phyloP scores from a whole-genome alignment of 73 alveolate species.

The Durusdinium trenchii region DNA sequence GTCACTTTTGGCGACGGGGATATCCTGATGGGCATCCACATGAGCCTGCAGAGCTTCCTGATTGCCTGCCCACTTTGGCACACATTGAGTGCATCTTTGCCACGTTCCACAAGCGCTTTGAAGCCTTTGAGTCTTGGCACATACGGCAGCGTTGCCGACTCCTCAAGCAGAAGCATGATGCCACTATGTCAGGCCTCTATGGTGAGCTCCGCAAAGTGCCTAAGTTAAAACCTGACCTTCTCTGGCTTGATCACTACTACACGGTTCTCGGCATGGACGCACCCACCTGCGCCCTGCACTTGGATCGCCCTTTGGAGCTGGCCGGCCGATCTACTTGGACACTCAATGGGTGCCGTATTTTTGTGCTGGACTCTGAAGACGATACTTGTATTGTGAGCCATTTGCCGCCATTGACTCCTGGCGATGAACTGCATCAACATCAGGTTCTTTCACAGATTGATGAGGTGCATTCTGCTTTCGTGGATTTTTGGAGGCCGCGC shows the following conservation, averaged over 20 bases:
- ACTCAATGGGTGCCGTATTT: not conserved
- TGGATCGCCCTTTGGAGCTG: not conserved
- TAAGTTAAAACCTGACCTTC: not conserved
- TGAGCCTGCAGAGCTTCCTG: not conserved
- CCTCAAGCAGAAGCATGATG: not conserved
- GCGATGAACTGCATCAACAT: not conserved
- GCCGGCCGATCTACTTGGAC: not conserved
- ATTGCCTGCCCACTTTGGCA: not conserved
- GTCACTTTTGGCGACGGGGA: not conserved
- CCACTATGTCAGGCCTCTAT: not conserved
- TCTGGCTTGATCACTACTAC: not conserved
- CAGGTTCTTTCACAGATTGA: not conserved
- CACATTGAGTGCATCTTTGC: not conserved
- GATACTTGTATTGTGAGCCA: not conserved
- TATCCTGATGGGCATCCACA: not conserved
- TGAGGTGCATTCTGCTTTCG: not conserved
- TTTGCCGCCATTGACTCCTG: not conserved
- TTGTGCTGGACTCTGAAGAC: not conserved
- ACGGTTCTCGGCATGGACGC: not conserved
- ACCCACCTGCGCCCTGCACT: not conserved
- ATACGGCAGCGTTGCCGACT: not conserved
- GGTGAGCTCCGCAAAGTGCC: not conserved
- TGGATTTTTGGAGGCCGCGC: not conserved
- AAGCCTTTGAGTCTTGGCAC: conserved; percentile 5
- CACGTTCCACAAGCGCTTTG: not conserved